phyloP scores from a whole-genome alignment of 2,329 filamentous ascomycete genomes.

The Coniosporium tulheliwenetii region DNA sequence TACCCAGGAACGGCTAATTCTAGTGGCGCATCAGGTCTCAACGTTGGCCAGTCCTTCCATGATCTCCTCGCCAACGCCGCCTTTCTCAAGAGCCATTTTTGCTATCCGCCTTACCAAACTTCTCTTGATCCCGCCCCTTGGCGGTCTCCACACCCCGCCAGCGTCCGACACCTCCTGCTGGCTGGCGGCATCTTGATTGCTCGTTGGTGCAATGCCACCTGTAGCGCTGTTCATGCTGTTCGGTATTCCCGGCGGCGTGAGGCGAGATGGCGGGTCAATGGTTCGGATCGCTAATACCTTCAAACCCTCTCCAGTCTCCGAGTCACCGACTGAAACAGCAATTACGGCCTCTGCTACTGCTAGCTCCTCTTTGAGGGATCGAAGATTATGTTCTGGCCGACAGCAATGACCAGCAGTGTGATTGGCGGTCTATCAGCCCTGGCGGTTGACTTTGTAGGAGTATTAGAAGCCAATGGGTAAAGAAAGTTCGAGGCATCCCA shows the following conservation, averaged over 20 bases:
- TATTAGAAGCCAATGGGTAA: conserved; percentile 40
- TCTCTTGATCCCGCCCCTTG: conserved; percentile 68
- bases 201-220: conserved; percentile 20
- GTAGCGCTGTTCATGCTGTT: conserved; percentile 29
- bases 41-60: conserved; percentile 66
- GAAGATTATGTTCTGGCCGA: conserved; percentile 82
- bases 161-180: conserved; percentile 41
- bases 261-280: conserved; percentile 32
- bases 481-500: conserved; percentile 73
- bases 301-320: conserved; percentile 4
- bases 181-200: conserved; percentile 23
- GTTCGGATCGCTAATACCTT: conserved; percentile 29
- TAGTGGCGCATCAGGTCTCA: conserved; percentile 28
- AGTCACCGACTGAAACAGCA: conserved; percentile 57
- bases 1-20: too few relatives aligned
- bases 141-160: conserved; percentile 69
- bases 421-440: conserved; percentile 52
- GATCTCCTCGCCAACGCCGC: conserved; percentile 75
- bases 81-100: conserved; percentile 57
- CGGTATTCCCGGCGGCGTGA: conserved; percentile 32
- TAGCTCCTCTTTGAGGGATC: conserved; percentile 82
- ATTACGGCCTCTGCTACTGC: conserved; percentile 82
- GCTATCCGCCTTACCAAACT: conserved; percentile 58
- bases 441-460: conserved; percentile 1
- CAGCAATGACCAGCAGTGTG: conserved; percentile 76